Percentiles rank a stretch among this genome's conserved stretches.
These are phyloP conservation scores for Magnolia changhungtana DNA, from an alignment of 164 flowering plant genomes.

Conservation along the genomic window DNA sequence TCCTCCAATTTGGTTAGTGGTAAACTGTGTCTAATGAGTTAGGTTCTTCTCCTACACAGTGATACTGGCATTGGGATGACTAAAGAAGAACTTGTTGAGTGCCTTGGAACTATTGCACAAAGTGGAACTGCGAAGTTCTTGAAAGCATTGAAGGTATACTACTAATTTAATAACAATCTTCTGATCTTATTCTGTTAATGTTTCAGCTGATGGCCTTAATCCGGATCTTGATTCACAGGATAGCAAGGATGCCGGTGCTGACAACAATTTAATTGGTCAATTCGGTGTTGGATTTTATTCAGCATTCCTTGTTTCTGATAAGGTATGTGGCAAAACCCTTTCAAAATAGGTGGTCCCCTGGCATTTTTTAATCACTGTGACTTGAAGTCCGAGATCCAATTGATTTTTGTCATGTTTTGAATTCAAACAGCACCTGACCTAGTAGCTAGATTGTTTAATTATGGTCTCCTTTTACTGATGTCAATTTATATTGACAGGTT, in stretches of 20 bases:
- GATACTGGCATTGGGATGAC: conserved; percentile 99
- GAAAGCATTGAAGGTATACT: conserved; percentile 72
- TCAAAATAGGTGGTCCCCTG: not conserved
- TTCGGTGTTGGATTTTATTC: conserved; percentile 99
- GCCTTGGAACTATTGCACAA: conserved; percentile 98
- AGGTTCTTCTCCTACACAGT: conserved; percentile 27
- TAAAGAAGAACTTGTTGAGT: conserved; percentile 84
- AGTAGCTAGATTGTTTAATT: not conserved
- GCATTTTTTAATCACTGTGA: not conserved
- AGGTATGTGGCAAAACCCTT: conserved; percentile 36
- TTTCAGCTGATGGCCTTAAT: not conserved
- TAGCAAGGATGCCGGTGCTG: conserved; percentile 84
- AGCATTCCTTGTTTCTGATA: conserved; percentile 86
- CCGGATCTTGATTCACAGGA: conserved; percentile 48
- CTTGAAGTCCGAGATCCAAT: not conserved
- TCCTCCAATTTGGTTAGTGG: not conserved
- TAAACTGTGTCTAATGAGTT: conserved; percentile 2
- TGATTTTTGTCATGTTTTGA: not conserved
- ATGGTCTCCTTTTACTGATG: not conserved
- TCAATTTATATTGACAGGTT: conserved; percentile 39
- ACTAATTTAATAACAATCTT: not conserved
- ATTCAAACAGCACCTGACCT: not conserved
- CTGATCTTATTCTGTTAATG: not conserved
- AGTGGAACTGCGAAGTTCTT: conserved; percentile 98
- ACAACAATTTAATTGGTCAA: conserved; percentile 94